Conservation (phyloP, 805 yeast genomes). For the Wickerhamomyces tratensis region DNA sequence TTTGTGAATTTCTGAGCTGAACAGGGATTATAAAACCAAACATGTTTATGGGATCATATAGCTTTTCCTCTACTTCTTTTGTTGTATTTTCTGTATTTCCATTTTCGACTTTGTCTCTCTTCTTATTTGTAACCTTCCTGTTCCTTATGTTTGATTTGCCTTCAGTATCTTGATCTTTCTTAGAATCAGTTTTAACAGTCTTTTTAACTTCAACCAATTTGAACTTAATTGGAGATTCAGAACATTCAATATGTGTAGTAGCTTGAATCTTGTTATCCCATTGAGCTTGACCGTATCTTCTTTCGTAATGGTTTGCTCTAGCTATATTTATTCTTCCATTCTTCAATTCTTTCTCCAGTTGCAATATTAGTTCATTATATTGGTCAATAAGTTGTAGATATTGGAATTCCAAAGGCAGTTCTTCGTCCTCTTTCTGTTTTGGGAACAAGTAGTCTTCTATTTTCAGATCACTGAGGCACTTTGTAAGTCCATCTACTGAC, state of each 20-base stretch:
- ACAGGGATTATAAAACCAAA: slow-evolving; percentile 40
- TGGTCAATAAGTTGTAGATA: slow-evolving; percentile 6
- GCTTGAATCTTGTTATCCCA: slow-evolving; percentile 29
- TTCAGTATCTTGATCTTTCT: too few relatives aligned
- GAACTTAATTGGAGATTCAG: too few relatives aligned
- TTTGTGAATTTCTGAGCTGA: slow-evolving; percentile 21
- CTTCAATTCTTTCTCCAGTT: slow-evolving; percentile 4
- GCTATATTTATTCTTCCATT: slow-evolving; percentile 32
- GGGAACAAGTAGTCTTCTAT: not conserved
- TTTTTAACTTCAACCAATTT: too few relatives aligned
- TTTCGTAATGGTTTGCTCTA: slow-evolving; percentile 32
- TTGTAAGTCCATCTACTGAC: not conserved
- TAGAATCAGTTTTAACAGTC: too few relatives aligned
- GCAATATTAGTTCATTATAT: slow-evolving; percentile 2
- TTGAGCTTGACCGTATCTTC: slow-evolving; percentile 28
- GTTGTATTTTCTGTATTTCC: not conserved
- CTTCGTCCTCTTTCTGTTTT: not conserved
- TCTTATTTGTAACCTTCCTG: slow-evolving; percentile 2
- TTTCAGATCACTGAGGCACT: not conserved
- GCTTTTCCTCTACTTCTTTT: slow-evolving; percentile 1
- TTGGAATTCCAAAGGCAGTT: not conserved
- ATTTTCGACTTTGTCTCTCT: not conserved
- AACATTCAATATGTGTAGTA: slow-evolving; percentile 4
- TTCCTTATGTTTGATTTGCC: slow-evolving; percentile 1
- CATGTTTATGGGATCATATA: slow-evolving; percentile 30